Percentiles rank a stretch among this genome's conserved stretches.
phyloP scores from a whole-genome alignment of 2,329 filamentous ascomycete species.

The Claviceps maximensis region DNA sequence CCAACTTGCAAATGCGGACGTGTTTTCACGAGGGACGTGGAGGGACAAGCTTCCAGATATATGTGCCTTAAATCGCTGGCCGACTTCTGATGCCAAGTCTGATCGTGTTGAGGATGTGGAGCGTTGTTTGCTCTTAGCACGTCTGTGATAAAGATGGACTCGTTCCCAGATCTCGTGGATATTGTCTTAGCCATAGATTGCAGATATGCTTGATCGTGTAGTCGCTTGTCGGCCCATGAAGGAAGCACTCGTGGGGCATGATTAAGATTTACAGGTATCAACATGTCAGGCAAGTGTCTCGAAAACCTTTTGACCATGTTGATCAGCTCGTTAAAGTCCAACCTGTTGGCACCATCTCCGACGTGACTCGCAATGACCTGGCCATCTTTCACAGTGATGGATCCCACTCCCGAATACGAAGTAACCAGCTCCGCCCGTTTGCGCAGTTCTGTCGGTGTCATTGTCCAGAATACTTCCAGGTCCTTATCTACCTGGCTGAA shows the following conservation, averaged over 20 bases:
- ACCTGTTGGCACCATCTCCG: slow-evolving; percentile 17
- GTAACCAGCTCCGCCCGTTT: slow-evolving; percentile 34
- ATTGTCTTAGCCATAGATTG: slow-evolving; percentile 17
- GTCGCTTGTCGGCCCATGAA: slow-evolving; percentile 45
- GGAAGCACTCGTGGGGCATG: slow-evolving; percentile 22
- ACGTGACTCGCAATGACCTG: slow-evolving; percentile 32
- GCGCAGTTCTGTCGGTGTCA: slow-evolving; percentile 55
- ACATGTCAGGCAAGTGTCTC: slow-evolving; percentile 66
- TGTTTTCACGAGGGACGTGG: slow-evolving; percentile 44
- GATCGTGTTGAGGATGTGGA: not conserved
- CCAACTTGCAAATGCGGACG: slow-evolving; percentile 50
- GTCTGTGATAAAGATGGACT: slow-evolving; percentile 1
- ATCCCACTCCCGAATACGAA: slow-evolving; percentile 28
- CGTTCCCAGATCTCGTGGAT: slow-evolving; percentile 13
- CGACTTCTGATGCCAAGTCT: slow-evolving; percentile 2
- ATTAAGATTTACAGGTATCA: slow-evolving; percentile 68
- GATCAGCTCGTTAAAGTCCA: slow-evolving; percentile 31
- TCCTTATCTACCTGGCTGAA: slow-evolving; percentile 69
- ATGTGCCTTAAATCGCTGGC: slow-evolving; percentile 24
- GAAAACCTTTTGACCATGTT: slow-evolving; percentile 61
- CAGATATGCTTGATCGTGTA: slow-evolving; percentile 10
- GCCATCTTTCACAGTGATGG: slow-evolving; percentile 50
- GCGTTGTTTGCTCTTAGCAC: not conserved
- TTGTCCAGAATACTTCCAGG: slow-evolving; percentile 63
- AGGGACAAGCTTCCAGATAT: slow-evolving; percentile 43